phyloP scores from a whole-genome alignment of 176 grass and related monocot genomes.

The Thalia dealbata region DNA sequence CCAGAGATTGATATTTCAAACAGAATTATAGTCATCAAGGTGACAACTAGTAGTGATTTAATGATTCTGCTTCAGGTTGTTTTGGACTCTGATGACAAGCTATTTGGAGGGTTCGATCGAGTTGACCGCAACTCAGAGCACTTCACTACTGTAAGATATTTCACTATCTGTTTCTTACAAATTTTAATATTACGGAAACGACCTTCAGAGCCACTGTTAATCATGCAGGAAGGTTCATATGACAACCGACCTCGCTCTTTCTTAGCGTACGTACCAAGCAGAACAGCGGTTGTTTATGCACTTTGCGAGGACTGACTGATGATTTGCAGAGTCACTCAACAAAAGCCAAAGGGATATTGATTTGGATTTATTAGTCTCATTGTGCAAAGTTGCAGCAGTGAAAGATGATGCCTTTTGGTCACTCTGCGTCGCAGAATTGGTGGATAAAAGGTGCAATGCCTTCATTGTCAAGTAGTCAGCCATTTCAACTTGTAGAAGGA shows the following conservation, averaged over 20 bases:
- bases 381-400: no score
- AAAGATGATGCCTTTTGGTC: no score
- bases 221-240: slow-evolving; percentile 60
- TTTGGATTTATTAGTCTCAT: no score
- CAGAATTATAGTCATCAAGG: not conserved
- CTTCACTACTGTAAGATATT: slow-evolving; percentile 67
- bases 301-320: slow-evolving; percentile 35
- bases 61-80: slow-evolving; percentile 48
- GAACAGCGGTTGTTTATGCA: slow-evolving; percentile 87
- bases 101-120: slow-evolving; percentile 76
- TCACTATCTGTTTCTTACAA: not conserved
- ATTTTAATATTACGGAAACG: not conserved
- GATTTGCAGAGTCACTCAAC: not conserved
- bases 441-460: no score
- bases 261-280: slow-evolving; percentile 73
- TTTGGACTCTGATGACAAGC: slow-evolving; percentile 75
- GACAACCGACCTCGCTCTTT: slow-evolving; percentile 68
- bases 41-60: not conserved
- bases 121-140: slow-evolving; percentile 67
- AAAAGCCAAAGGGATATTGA: no score
- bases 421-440: no score
- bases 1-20: not conserved
- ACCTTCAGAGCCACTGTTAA: not conserved
- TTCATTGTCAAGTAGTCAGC: no score
- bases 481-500: no score